These are phyloP conservation scores for Euphorbia celastroides DNA, from an alignment of 441 rosid genomes.

Conservation along the genomic window DNA sequence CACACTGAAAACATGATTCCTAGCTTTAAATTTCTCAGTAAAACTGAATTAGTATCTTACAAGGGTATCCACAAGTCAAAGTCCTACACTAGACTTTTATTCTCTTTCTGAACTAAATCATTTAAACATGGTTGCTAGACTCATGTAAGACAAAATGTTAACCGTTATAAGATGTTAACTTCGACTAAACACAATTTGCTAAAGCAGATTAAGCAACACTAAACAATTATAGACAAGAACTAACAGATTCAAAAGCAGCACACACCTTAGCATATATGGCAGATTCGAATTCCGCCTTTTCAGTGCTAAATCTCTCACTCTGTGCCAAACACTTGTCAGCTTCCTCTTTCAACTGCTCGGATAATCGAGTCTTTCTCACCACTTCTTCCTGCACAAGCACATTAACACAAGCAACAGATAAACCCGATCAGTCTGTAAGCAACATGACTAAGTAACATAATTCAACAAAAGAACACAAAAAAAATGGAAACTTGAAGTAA, in stretches of 20 bases:
- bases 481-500: neutral
- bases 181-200: neutral
- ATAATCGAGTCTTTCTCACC: conserved; percentile 54
- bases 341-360: conserved; percentile 57
- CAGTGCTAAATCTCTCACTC: conserved; percentile 48
- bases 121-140: neutral
- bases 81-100: neutral
- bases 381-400: conserved; percentile 58
- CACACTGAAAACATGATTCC: neutral
- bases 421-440: neutral
- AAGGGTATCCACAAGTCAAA: neutral
- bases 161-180: neutral
- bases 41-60: neutral
- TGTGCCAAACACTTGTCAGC: conserved; percentile 79
- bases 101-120: neutral
- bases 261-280: conserved; percentile 69
- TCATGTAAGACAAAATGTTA: neutral
- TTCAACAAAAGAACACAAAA: neutral
- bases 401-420: neutral
- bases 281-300: conserved; percentile 63
- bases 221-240: neutral
- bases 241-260: neutral
- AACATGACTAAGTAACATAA: neutral
- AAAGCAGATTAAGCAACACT: neutral
- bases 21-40: neutral